Evolutionary conservation across 495 filamentous ascomycete genomes (phyloP), one percentile per base, ranked within the genome.

Genomic region (Talaromyces wortmannii): DNA sequence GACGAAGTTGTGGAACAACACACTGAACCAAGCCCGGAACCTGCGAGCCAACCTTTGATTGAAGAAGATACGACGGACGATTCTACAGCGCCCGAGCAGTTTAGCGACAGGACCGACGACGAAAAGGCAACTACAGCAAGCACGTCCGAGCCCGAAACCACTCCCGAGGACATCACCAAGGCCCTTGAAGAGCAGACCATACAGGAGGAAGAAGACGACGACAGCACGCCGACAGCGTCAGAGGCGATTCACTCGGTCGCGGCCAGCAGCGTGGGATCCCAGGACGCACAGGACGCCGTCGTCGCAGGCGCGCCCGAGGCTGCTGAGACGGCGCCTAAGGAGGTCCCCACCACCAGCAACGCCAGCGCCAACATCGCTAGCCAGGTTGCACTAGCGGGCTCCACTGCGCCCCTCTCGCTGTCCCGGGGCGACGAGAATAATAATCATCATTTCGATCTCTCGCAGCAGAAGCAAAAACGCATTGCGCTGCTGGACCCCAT

Each of bases 401-500:
- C 36, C 36, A 40, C 36, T 5, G 36, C 36, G 36, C 44, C 44
- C 44, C 44, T 46, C 44, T 23, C 44, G 44, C 44, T 13, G n/a
- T 15, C 48, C 13, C 48, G 15, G 11, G 15, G 15, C 36, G 36
- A 40, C 8, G 36, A 40, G 13, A 36, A 50, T 31, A 23, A 23
- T 23, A 48, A 30, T 52, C 11, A 10, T 57, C 23, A 40, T 23
- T 23, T 23, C 23, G 23, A 23, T 23, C 23, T 23, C 23, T 23
- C 23, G 23, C 23, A 23, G 23, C 62, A 69, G 51, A 73, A 73
- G 52, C 72, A 77, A 18, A 81, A 76, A 60, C 73, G 75, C 45
- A 78, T 68, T 64, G 65, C 66, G 52, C 58, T 69, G 55, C 61
- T 84, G 17, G 82, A 83, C 54, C 79, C 79, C 10, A 86, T 87